Evolutionary conservation across 1,284 basidiomycete genomes (phyloP).

Genomic region (Bothia castanella): DNA sequence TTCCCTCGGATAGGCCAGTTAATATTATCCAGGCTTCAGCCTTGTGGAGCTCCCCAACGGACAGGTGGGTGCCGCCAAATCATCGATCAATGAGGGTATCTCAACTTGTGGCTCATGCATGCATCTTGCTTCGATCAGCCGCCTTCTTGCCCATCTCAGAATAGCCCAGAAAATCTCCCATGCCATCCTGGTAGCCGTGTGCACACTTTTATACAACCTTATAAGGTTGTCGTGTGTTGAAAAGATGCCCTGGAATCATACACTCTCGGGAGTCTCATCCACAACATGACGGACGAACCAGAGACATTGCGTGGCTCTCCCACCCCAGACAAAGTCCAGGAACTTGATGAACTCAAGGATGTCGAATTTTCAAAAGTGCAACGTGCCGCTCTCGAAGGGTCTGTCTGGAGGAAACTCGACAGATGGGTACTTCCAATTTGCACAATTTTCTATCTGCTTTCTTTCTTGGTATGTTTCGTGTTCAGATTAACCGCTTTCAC

Average conservation of each 20-base stretch:
- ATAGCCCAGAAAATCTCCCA: not conserved
- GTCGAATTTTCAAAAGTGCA: conserved; percentile 18
- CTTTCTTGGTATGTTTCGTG: conserved; percentile 43
- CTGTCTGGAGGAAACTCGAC: conserved; percentile 49
- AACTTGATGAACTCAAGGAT: conserved; percentile 8
- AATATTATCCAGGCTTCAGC: too few species aligned
- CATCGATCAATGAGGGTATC: not conserved
- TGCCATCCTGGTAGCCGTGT: not conserved
- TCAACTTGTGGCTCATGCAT: not conserved
- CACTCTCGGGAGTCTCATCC: not conserved
- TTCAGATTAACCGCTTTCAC: not conserved
- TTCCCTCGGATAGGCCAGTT: too few species aligned
- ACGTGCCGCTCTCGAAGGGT: conserved; percentile 29
- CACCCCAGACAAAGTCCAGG: conserved; percentile 5
- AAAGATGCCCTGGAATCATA: not conserved
- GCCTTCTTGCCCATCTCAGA: not conserved
- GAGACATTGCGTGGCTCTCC: not conserved
- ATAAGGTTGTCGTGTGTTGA: not conserved
- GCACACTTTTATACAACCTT: not conserved
- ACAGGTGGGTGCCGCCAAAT: not conserved
- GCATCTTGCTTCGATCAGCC: not conserved
- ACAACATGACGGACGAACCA: conserved; percentile 6
- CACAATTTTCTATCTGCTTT: conserved; percentile 48
- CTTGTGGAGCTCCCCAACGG: not conserved
- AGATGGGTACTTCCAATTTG: conserved; percentile 46